Percentiles rank a stretch among this genome's conserved stretches.
Evolutionary conservation across 169 alveolate genomes (phyloP).

Genomic region (Plasmodium chabaudi): DNA sequence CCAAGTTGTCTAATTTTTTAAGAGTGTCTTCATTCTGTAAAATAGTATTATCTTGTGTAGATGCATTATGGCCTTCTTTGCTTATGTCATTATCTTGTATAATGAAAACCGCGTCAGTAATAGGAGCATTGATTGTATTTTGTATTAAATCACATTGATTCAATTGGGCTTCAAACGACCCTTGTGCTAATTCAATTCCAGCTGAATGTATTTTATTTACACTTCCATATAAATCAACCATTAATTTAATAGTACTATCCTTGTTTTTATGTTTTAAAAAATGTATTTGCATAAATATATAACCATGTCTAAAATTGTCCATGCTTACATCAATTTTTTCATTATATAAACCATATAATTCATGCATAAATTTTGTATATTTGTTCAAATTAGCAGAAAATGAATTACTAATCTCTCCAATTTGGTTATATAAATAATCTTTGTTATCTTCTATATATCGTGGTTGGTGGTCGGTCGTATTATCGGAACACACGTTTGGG

Average conservation of each 20-base stretch:
- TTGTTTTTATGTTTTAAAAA: constrained; percentile 10
- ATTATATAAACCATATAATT: constrained; percentile 22
- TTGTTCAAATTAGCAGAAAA: not conserved
- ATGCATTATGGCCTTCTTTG: too few relatives aligned
- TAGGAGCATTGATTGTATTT: too few relatives aligned
- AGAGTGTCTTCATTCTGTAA: not conserved
- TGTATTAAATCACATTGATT: too few relatives aligned
- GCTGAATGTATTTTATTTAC: not conserved
- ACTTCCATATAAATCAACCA: constrained; percentile 12
- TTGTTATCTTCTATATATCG: not conserved
- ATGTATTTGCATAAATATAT: not conserved
- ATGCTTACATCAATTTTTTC: constrained; percentile 4
- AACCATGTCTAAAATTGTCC: constrained; percentile 21
- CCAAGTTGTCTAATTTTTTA: not conserved
- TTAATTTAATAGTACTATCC: not conserved
- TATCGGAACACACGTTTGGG: not conserved
- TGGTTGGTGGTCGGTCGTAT: too few relatives aligned
- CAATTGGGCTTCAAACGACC: too few relatives aligned
- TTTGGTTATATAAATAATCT: constrained; percentile 5
- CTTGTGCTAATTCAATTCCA: not conserved
- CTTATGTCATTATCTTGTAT: too few relatives aligned
- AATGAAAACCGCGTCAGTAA: too few relatives aligned
- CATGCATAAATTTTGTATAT: not conserved
- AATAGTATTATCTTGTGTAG: too few relatives aligned
- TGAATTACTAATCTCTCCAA: not conserved